A percentile compares a stretch with the other conserved stretches of the same genome.
phyloP scores from a whole-genome alignment of 768 basidiomycete genomes.

The Vishniacozyma victoriae region DNA sequence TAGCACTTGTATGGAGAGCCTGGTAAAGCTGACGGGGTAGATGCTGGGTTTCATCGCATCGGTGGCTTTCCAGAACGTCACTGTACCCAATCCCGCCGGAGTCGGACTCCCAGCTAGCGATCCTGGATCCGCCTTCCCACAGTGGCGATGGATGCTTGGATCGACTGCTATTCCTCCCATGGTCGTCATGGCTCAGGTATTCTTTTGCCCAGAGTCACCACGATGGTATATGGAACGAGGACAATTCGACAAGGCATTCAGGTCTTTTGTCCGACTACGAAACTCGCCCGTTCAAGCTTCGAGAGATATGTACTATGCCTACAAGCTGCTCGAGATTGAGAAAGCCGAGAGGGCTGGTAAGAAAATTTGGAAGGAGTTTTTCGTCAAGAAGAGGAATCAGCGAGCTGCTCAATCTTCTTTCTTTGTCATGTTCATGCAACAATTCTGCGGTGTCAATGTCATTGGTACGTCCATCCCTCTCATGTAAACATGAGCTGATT shows the following conservation, averaged over 20 bases:
- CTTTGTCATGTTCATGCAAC: conserved; percentile 47
- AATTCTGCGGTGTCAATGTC: conserved; percentile 41
- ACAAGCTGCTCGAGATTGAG: conserved; percentile 31
- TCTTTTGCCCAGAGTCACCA: conserved; percentile 41
- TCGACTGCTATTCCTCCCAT: conserved; percentile 36
- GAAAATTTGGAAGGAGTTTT: conserved; percentile 45
- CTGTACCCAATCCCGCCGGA: no score
- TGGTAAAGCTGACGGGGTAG: conserved; percentile 10
- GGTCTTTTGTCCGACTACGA: conserved; percentile 42
- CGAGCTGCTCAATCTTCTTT: conserved; percentile 47
- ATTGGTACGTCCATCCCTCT: not conserved
- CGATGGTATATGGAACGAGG: conserved; percentile 49
- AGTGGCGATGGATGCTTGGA: conserved; percentile 48
- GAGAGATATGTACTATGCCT: conserved; percentile 46
- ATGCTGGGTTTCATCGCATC: conserved; percentile 10
- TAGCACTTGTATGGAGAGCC: not conserved
- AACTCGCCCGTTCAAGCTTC: conserved; percentile 47
- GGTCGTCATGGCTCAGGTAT: conserved; percentile 26
- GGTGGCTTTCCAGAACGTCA: conserved; percentile 28
- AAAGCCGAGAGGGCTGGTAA: conserved; percentile 9
- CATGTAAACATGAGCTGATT: conserved; percentile 12
- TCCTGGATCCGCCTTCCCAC: no score
- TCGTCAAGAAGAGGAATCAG: conserved; percentile 47
- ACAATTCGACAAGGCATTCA: conserved; percentile 44
- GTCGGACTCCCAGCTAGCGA: no score